Evolutionary conservation across 2,329 filamentous ascomycete species (phyloP), one percentile per base, ranked within the genome.

Genomic region (Ustulina deusta): DNA sequence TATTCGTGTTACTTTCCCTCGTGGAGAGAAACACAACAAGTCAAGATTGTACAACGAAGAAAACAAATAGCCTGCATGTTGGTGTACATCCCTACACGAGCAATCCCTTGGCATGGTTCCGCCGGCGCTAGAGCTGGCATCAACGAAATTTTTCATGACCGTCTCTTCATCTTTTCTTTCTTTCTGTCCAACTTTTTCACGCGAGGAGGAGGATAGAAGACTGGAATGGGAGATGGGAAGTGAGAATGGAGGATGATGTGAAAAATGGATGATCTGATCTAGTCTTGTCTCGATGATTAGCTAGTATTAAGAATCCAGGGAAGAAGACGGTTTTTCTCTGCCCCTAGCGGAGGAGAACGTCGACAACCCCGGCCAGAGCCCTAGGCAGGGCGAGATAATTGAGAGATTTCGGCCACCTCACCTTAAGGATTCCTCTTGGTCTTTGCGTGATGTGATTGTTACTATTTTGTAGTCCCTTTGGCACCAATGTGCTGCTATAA

Each of bases 361-460:
- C 46, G 46, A 61, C 66, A 32, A 60, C 66, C 66, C 67, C 68
- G 68, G 70, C 71, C 70, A 61, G 65, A 73, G 61, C 71, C 72
- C 73, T 71, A 63, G 55, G 70, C 69, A 74, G 69, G 69, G 66
- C 63, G 66, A 74, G 68, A 71, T 70, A 73, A 75, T 69, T 72
- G 73, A 75, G 71, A 74, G 66, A 72, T 70, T 65, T 71, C 70
- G 72, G 72, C 70, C 71, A 68, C 73, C 71, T 74, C 71, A 74
- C 2, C n/a, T 48, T 63, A 13, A 38, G 61, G 13, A 6, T 25
- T 58, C 48, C 29, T 32, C 27, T 29, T 59, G 9, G 15, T 32
- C 5, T 17, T 52, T 32, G 6, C 7, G 52, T 65, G 61, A 68
- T 40, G 46, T 65, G 61, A 66, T 13, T 56, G 25, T 44, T 32